Evolutionary conservation across 768 basidiomycete genomes (phyloP).

Genomic region (Chalciporus chontae): DNA sequence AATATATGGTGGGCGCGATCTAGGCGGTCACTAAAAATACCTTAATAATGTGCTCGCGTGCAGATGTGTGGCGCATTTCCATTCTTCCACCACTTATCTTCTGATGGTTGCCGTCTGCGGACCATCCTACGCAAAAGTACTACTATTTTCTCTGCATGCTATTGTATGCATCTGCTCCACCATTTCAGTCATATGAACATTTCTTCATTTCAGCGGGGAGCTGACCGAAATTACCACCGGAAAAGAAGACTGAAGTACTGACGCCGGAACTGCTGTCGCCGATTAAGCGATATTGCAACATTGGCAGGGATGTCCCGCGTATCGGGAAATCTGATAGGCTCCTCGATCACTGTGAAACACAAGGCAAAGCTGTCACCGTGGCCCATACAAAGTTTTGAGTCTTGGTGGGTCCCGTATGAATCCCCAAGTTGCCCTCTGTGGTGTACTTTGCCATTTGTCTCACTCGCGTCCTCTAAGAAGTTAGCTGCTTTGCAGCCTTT

Average conservation of each 20-base stretch:
- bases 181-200: slow-evolving; percentile 5
- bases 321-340: slow-evolving; percentile 25
- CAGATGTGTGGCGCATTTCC: not conserved
- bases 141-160: slow-evolving; percentile 16
- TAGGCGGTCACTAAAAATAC: slow-evolving; percentile 11
- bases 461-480: not conserved
- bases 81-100: slow-evolving; percentile 1
- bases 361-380: slow-evolving; percentile 13
- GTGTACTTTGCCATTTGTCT: slow-evolving; percentile 1
- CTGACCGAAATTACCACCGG: slow-evolving; percentile 11
- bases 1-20: not conserved
- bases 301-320: slow-evolving; percentile 20
- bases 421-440: not conserved
- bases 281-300: slow-evolving; percentile 16
- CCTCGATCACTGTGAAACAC: slow-evolving; percentile 11
- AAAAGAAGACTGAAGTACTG: slow-evolving; percentile 14
- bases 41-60: slow-evolving; percentile 1
- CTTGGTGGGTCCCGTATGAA: not conserved
- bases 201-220: not conserved
- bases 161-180: slow-evolving; percentile 19
- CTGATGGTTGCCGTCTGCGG: slow-evolving; percentile 3
- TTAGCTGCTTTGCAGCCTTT: slow-evolving; percentile 7
- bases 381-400: slow-evolving; percentile 1
- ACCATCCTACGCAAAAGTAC: slow-evolving; percentile 14
- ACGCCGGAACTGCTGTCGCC: slow-evolving; percentile 24